A percentile compares a stretch with the other conserved stretches of the same genome.
Evolutionary conservation across 2,329 filamentous ascomycete genomes (phyloP).

Genomic region (Claviceps monticola): DNA sequence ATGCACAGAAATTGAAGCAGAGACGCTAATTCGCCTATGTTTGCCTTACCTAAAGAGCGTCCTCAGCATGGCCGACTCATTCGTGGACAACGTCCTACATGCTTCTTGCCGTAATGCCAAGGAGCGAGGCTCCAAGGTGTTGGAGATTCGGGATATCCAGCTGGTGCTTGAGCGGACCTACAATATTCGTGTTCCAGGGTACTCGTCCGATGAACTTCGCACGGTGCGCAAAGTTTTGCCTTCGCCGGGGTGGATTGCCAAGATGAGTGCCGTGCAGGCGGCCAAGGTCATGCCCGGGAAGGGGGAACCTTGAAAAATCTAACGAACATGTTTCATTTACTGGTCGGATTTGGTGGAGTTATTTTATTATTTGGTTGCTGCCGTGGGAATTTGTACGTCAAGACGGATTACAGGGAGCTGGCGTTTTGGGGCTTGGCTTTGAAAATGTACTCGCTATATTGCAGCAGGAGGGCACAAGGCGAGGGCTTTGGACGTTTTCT

Average conservation of each 20-base stretch:
- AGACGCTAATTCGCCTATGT: conserved; percentile 6
- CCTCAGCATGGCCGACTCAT: conserved; percentile 80
- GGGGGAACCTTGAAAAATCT: conserved; percentile 24
- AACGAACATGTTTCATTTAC: not conserved
- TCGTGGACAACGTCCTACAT: conserved; percentile 82
- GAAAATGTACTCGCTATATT: not conserved
- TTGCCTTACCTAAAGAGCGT: conserved; percentile 51
- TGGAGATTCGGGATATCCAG: conserved; percentile 80
- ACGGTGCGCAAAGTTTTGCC: conserved; percentile 91
- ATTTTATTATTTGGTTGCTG: too few species aligned
- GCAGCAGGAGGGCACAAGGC: not conserved
- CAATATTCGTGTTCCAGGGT: conserved; percentile 87
- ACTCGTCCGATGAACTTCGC: conserved; percentile 84
- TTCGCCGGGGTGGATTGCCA: conserved; percentile 77
- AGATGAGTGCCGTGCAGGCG: conserved; percentile 93
- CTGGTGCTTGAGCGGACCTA: conserved; percentile 72
- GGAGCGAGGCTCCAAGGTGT: conserved; percentile 74
- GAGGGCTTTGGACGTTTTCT: not conserved
- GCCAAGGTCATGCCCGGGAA: conserved; percentile 66
- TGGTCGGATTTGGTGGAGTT: not conserved
- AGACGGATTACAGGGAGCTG: not conserved
- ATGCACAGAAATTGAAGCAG: not conserved
- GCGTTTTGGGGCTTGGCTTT: not conserved
- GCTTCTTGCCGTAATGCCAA: conserved; percentile 85
- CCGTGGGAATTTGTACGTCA: not conserved